Base-by-base conservation (phyloP, 169 alveolate genomes). In the Cytauxzoon felis region DNA sequence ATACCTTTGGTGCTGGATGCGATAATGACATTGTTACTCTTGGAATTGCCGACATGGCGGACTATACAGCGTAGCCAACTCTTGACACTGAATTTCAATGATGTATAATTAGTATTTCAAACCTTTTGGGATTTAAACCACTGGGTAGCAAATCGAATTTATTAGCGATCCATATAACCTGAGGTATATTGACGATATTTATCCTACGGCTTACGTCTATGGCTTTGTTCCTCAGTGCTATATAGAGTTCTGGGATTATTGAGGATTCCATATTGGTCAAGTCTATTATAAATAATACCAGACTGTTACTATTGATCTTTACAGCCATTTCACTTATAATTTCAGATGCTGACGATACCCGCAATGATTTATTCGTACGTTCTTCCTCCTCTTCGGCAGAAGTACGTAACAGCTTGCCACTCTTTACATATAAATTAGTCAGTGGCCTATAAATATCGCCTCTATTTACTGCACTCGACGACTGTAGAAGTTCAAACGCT, bases 41-140 rank as follows among this genome's bases (percentile, higher is more conserved):
- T 91, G 16, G 88, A 78, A 47, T 90, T 89, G 26, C 90, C 80
- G 57, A 91, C 80, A 50, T 91, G 95, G 42, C 94, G 65, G 26
- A 87, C 91, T 78, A 91, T 66, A 30, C 89, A 82, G 18, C 92
- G 79, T 26, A 87, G 85, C 95, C 95, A 91, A 40, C 78, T 71
- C 47, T 85, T 88, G 30, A 80, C 62, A n/a, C 76, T 81, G 27
- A 51, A 66, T 42, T 32, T 67, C 59, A 71, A 24, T 60, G 29
- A 21, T 8, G 36, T 40, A 19, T 19, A 7, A 13, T 16, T 7
- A 8, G 6, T 23, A 24, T 19, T 7, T n/a, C 78, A 24, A 2
- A 73, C 84, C n/a, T 72, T 9, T 78, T 60, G 18, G 50, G 62
- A 5, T 64, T 80, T 9, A 82, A 64, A 6, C 64, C 58, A 21